Conservation (phyloP, 345 rosid genomes). For the Lumnitzera littorea region DNA sequence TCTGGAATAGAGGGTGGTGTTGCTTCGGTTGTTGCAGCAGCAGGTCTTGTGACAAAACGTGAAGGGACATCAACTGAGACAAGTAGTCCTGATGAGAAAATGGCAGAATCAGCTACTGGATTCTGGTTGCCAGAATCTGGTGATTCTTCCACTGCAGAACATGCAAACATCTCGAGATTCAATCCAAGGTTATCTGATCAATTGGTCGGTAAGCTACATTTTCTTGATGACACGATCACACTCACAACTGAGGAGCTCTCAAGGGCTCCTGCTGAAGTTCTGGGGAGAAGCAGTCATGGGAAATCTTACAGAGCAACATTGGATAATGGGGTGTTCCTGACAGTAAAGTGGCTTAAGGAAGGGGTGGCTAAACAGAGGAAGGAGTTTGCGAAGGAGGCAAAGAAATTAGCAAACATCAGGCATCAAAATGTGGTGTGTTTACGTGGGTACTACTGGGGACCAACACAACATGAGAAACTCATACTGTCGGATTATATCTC, state of each 20-base stretch:
- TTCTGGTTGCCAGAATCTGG: conserved; percentile 95
- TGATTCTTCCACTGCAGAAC: conserved; percentile 79
- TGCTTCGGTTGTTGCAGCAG: conserved; percentile 70
- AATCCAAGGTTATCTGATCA: conserved; percentile 88
- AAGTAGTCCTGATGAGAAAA: conserved; percentile 73
- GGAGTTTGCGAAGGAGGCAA: conserved; percentile 91
- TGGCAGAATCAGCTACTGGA: conserved; percentile 42
- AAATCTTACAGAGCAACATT: conserved; percentile 90
- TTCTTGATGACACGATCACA: conserved; percentile 82
- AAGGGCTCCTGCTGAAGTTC: conserved; percentile 95
- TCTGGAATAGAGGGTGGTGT: conserved; percentile 45
- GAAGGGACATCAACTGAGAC: conserved; percentile 84
- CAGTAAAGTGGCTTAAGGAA: conserved; percentile 97
- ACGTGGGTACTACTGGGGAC: conserved; percentile 99
- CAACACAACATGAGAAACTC: conserved; percentile 96
- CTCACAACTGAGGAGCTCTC: conserved; percentile 95
- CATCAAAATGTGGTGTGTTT: conserved; percentile 96
- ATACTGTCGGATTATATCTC: conserved; percentile 90
- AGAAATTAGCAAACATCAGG: conserved; percentile 83
- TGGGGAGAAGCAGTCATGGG: conserved; percentile 98
- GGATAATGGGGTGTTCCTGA: conserved; percentile 75
- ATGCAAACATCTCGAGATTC: conserved; percentile 42
- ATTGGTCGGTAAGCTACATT: conserved; percentile 79
- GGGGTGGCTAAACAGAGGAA: conserved; percentile 96
- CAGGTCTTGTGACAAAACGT: conserved; percentile 61